Evolutionary conservation across 805 yeast genomes (phyloP).

Genomic region (Grigorovia transvaalensis): DNA sequence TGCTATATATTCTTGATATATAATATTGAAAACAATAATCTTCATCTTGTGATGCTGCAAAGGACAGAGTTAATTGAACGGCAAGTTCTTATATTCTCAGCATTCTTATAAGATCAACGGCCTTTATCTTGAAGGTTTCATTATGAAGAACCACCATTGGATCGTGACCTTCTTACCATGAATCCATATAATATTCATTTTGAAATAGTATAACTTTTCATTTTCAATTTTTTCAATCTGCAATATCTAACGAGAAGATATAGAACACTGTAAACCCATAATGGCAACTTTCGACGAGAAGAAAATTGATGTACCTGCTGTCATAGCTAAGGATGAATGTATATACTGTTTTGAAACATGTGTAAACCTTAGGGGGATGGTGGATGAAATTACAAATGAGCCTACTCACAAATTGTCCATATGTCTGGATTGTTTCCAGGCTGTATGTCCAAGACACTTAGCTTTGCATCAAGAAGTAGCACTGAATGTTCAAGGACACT

Average conservation of each 20-base stretch:
- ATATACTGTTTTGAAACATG: conserved; percentile 75
- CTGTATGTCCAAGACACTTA: conserved; percentile 58
- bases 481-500: conserved; percentile 24
- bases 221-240: neutral
- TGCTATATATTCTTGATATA: too few relatives aligned
- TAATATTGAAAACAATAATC: too few relatives aligned
- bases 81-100: too few relatives aligned
- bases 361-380: conserved; percentile 29
- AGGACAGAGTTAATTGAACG: too few relatives aligned
- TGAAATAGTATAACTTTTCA: neutral
- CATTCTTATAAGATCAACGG: too few relatives aligned
- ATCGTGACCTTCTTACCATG: too few relatives aligned
- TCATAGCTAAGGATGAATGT: conserved; percentile 80
- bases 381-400: conserved; percentile 3
- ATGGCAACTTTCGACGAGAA: neutral
- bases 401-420: conserved; percentile 42
- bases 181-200: too few relatives aligned
- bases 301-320: conserved; percentile 19
- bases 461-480: conserved; percentile 38
- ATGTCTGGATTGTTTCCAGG: conserved; percentile 63
- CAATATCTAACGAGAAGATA: neutral
- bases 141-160: too few relatives aligned
- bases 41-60: too few relatives aligned
- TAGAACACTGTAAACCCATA: neutral
- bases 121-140: too few relatives aligned